Percentiles rank a stretch among this genome's conserved stretches.
Conservation (phyloP, 2,329 filamentous ascomycete species). For the Lasiodiplodia gonubiensis region DNA sequence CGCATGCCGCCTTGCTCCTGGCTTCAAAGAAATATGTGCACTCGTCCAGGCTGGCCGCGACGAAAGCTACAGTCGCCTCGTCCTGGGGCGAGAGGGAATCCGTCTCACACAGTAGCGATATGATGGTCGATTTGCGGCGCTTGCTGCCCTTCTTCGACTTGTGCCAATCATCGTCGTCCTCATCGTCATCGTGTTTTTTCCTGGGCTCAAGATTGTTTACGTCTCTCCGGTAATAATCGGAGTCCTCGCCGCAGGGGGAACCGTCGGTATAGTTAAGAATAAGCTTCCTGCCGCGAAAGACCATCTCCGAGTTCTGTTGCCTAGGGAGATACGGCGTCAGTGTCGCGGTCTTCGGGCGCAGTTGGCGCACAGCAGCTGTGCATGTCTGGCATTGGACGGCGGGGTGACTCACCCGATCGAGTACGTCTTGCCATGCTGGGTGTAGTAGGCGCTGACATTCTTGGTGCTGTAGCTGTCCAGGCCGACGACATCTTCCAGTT, state of each 20-base stretch:
- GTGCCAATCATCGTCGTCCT: conserved; percentile 43
- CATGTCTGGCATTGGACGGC: neutral
- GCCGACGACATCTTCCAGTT: conserved; percentile 67
- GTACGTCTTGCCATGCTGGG: conserved; percentile 67
- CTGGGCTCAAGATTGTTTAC: conserved; percentile 35
- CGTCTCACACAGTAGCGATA: conserved; percentile 91
- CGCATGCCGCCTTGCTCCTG: conserved; percentile 84
- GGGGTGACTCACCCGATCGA: conserved; percentile 71
- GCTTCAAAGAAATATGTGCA: conserved; percentile 97
- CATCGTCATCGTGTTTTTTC: conserved; percentile 49
- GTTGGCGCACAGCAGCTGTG: neutral
- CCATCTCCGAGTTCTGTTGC: conserved; percentile 59
- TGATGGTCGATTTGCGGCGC: conserved; percentile 80
- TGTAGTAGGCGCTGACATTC: conserved; percentile 82
- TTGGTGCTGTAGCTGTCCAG: conserved; percentile 66
- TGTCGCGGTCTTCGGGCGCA: neutral
- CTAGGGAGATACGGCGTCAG: conserved; percentile 43
- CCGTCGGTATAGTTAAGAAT: conserved; percentile 59
- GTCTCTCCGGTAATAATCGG: conserved; percentile 32
- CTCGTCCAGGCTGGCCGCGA: conserved; percentile 80
- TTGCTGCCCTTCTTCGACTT: conserved; percentile 53
- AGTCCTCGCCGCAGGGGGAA: conserved; percentile 51
- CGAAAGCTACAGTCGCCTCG: conserved; percentile 77
- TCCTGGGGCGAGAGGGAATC: conserved; percentile 67
- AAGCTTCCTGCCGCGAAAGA: conserved; percentile 70